Evolutionary conservation across 768 basidiomycete species (phyloP).

Genomic region (Rhodotorula toruloides): DNA sequence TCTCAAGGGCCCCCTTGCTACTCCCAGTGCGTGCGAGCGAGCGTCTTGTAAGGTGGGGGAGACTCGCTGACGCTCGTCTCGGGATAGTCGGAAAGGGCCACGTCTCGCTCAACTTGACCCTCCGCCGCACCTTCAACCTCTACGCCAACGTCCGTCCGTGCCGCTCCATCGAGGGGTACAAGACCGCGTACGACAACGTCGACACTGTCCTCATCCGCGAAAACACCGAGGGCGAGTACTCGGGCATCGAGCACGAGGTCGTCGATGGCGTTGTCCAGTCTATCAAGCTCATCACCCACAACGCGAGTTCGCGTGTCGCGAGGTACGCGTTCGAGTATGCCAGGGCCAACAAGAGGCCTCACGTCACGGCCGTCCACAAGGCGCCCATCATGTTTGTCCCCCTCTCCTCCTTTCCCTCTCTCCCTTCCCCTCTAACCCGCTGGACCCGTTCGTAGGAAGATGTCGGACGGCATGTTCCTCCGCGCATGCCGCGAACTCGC

Average conservation of each 20-base stretch:
- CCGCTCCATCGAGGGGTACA: conserved; percentile 89
- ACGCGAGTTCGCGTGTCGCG: conserved; percentile 96
- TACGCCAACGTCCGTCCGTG: conserved; percentile 99
- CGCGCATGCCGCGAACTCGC: conserved; percentile 93
- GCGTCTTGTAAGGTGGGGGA: neutral
- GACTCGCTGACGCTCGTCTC: neutral
- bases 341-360: conserved; percentile 73
- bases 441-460: conserved; percentile 65
- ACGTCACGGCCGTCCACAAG: conserved; percentile 97
- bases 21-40: conserved; percentile 59
- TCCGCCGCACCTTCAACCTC: conserved; percentile 93
- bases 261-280: conserved; percentile 98
- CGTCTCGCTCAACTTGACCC: conserved; percentile 93
- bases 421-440: neutral
- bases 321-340: conserved; percentile 98
- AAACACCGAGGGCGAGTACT: conserved; percentile 99
- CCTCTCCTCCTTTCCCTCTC: neutral
- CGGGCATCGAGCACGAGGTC: conserved; percentile 98
- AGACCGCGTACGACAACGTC: conserved; percentile 97
- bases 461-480: conserved; percentile 99
- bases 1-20: conserved; percentile 94
- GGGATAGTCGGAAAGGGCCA: conserved; percentile 90
- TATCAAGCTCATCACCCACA: conserved; percentile 98
- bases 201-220: conserved; percentile 97
- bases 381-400: conserved; percentile 89